Conservation (phyloP, 2,329 filamentous ascomycete species). For the Scortechinia acanthostroma region DNA sequence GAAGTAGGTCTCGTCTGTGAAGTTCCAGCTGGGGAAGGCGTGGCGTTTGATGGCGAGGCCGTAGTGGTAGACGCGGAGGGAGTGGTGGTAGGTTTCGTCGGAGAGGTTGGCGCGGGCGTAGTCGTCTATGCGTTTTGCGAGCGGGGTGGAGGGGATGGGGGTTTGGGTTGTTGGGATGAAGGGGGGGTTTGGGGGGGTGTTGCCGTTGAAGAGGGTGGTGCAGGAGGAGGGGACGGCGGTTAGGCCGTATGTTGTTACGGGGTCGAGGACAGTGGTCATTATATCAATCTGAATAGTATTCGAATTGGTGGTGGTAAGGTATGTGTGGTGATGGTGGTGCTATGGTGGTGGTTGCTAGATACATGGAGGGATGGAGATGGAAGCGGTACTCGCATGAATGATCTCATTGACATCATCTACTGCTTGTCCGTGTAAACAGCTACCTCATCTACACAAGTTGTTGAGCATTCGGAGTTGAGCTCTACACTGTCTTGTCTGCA, state of each 20-base stretch:
- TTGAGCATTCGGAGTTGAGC: too few species aligned
- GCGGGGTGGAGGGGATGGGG: neutral
- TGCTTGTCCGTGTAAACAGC: too few species aligned
- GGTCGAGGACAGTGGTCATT: slow-evolving; percentile 1
- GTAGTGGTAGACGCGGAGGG: neutral
- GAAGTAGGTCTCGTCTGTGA: slow-evolving; percentile 2
- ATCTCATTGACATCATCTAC: too few species aligned
- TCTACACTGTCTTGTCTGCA: too few species aligned
- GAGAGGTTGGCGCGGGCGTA: slow-evolving; percentile 8
- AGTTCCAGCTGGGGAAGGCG: neutral
- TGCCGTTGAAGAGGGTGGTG: neutral
- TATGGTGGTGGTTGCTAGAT: too few species aligned
- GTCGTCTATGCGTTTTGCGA: neutral
- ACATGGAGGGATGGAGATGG: too few species aligned
- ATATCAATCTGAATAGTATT: too few species aligned
- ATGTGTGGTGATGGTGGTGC: too few species aligned
- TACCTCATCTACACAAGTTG: too few species aligned
- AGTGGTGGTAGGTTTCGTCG: slow-evolving; percentile 1
- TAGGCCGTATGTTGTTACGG: neutral
- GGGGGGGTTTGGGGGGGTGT: neutral
- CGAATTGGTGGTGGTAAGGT: too few species aligned
- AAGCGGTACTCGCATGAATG: too few species aligned
- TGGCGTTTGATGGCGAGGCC: neutral
- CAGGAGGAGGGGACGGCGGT: neutral
- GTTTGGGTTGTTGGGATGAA: neutral